A percentile compares a stretch with the other conserved stretches of the same genome.
Evolutionary conservation across 495 filamentous ascomycete genomes (phyloP).

Genomic region (Cercophora sp.): DNA sequence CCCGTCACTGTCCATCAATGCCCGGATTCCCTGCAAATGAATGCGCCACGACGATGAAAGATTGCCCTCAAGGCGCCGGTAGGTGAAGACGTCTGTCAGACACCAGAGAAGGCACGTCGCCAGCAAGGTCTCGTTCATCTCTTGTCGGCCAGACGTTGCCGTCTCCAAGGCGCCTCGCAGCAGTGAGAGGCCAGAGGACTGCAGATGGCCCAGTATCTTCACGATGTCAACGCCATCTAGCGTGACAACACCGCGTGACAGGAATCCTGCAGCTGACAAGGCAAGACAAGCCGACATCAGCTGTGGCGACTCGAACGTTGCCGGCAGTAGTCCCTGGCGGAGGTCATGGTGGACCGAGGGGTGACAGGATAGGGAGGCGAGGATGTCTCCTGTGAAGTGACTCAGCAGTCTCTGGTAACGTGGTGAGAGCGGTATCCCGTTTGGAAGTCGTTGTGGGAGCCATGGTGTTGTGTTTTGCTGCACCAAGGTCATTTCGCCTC

Average conservation of each 20-base stretch:
- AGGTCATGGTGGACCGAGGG: constrained; percentile 22
- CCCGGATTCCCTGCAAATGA: constrained; percentile 17
- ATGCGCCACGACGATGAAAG: constrained; percentile 20
- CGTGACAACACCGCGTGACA: constrained; percentile 14
- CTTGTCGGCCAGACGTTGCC: neutral
- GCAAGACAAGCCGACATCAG: constrained; percentile 22
- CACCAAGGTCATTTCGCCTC: neutral
- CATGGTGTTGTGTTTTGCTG: neutral
- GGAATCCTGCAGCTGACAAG: constrained; percentile 17
- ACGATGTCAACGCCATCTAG: constrained; percentile 15
- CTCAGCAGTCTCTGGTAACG: constrained; percentile 15
- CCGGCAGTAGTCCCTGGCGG: constrained; percentile 15
- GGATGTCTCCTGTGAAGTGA: constrained; percentile 17
- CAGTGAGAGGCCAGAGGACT: constrained; percentile 17
- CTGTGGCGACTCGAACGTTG: constrained; percentile 17
- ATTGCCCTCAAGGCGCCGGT: constrained; percentile 10
- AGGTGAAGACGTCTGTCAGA: constrained; percentile 21
- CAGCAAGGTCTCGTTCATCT: constrained; percentile 18
- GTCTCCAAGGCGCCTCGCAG: constrained; percentile 11
- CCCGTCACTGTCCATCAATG: constrained; percentile 12
- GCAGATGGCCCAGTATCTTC: constrained; percentile 17
- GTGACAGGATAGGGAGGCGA: constrained; percentile 21
- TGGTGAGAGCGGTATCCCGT: constrained; percentile 18
- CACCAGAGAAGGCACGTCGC: constrained; percentile 22
- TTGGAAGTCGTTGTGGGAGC: constrained; percentile 12